Evolutionary conservation across 106 monocot genomes (phyloP), one percentile per base, ranked within the genome.

Genomic region (Dendrobium huoshanense): DNA sequence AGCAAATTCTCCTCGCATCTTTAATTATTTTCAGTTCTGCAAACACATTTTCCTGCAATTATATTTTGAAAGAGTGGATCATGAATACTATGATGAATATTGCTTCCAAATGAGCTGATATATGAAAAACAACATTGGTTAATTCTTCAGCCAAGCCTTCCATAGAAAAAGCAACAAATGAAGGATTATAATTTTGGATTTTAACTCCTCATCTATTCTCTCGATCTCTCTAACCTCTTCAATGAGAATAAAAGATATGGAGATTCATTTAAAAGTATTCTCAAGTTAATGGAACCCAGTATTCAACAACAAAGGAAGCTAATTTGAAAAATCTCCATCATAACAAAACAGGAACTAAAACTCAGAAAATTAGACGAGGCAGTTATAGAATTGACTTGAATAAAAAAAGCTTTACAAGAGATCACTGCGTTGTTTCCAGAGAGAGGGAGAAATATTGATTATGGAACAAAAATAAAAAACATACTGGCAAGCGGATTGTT

Each of bases 401-500:
- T 8, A 64, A 64, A 51, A 15, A 51, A 51, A 11, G 49, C 49
- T 49, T 51, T 51, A 11, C 51, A 51, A 51, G 13, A 51, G 10
- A 9, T 13, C 2, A 13, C 10, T 11, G 10, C 13, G 13, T 51
- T 51, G 51, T 51, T 51, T 51, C 51, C 8, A 51, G 51, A 51
- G 13, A 51, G 51, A 51, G 2, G 51, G 51, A 51, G 51, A 51
- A 51, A 51, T 11, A 51, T 2, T 51, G 44, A 44, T 9, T 51
- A 51, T 11, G 51, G 51, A 6, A 51, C 22, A 5, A 64, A 64
- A 25, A 25, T 8, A 64, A 64, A 72, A 72, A 17, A 72, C 83
- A 61, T 91, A 97, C 94, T 22, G 94, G 97, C 82, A 97, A 84
- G 4, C 94, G 92, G 58, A 97, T 90, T 67, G 85, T 86, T 78